Conservation (phyloP, 2,329 filamentous ascomycete genomes). For the Venturia carpophila region DNA sequence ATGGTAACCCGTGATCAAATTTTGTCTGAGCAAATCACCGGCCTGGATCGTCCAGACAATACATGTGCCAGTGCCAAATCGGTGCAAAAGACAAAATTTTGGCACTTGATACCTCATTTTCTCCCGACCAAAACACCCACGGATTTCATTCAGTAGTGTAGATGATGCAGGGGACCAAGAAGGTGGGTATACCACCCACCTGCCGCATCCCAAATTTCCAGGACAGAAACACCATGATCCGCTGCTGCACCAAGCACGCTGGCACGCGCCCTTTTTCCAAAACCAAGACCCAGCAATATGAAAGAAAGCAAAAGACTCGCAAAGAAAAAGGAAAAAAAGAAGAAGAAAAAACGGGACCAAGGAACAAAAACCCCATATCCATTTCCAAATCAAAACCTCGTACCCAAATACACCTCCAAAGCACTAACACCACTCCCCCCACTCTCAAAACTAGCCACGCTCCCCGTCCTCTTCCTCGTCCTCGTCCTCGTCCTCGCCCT, state of each 20-base stretch:
- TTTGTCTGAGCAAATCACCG: no score
- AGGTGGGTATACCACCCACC: neutral
- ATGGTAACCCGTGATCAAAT: no score
- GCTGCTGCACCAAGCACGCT: neutral
- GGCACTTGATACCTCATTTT: no score
- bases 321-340: neutral
- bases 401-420: conserved; percentile 32
- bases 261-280: neutral
- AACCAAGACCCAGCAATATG: neutral
- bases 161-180: neutral
- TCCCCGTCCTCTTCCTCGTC: conserved; percentile 22
- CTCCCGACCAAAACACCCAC: no score
- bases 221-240: neutral
- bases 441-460: conserved; percentile 23
- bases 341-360: neutral
- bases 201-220: no score
- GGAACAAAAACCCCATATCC: neutral
- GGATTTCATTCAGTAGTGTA: no score
- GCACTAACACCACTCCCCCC: conserved; percentile 27
- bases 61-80: no score
- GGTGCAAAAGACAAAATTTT: no score
- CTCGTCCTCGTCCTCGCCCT: conserved; percentile 17
- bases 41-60: no score
- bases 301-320: no score
- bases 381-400: conserved; percentile 16